Evolutionary conservation across 78 protist species (phyloP), one percentile per base, ranked within the genome.

Genomic region (Anaeramoeba ignava): DNA sequence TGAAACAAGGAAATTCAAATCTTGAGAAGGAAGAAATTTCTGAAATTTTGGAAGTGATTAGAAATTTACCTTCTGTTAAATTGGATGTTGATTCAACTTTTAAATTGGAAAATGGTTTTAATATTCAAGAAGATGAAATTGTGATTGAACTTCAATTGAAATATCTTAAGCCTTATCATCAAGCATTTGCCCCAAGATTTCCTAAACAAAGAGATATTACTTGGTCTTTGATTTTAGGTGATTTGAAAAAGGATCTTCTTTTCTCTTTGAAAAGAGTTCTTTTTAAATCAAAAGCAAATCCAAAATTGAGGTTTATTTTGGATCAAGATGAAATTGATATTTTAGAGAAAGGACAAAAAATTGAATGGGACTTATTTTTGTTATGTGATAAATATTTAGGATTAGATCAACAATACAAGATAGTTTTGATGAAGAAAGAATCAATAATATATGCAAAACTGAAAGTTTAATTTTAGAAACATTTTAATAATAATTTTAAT

Each of bases 311-410:
- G 17, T 54, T 54, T 54, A 54, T 27, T 54, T 17, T 54, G 17
- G 73, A 54, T 54, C 73, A 54, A 54, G 17, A n/a, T n/a, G n/a
- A n/a, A n/a, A n/a, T n/a, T n/a, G n/a, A n/a, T n/a, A n/a, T n/a
- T n/a, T n/a, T 54, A 54, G 36, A 8, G 17, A 54, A 54, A 54
- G 73, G 17, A 54, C 36, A 54, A 54, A 54, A 54, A 27, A 27
- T 54, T 17, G 36, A 54, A 54, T 54, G 8, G 17, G 73, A 54
- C 73, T 54, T 54, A 27, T 54, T 27, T 54, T 41, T 91, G 38
- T 37, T 91, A 34, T 86, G 82, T 33, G 93, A 91, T 82, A 2
- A 73, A 12, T 91, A 91, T 81, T 1, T 90, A 2, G 93, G 93
- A 0, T 86, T 91, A 34, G 93, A 91, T 39, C 85, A 80, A 84